A percentile compares a stretch with the other conserved stretches of the same genome.
Conservation (phyloP, 2,329 filamentous ascomycete species). For the Fusarium nematophilum region DNA sequence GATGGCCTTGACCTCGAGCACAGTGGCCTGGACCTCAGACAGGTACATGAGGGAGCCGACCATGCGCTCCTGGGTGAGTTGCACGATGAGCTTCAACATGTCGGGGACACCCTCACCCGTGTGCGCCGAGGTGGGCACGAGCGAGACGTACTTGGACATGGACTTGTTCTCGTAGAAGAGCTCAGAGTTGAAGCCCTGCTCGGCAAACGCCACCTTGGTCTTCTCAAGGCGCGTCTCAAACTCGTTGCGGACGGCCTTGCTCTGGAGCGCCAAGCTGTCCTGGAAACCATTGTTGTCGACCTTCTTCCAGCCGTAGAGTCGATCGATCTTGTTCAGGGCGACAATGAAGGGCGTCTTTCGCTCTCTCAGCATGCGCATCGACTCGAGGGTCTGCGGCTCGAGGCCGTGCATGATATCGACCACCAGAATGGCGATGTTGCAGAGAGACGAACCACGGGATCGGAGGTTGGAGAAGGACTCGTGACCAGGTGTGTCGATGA, state of each 20-base stretch:
- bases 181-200: slow-evolving; percentile 98
- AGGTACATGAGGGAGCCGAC: slow-evolving; percentile 98
- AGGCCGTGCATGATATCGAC: slow-evolving; percentile 99
- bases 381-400: slow-evolving; percentile 96
- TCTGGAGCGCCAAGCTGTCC: slow-evolving; percentile 89
- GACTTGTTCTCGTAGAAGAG: slow-evolving; percentile 98
- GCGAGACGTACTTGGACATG: slow-evolving; percentile 93
- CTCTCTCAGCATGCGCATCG: slow-evolving; percentile 92
- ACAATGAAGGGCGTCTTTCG: slow-evolving; percentile 98
- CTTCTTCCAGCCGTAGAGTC: slow-evolving; percentile 98
- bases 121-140: slow-evolving; percentile 96
- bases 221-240: slow-evolving; percentile 90
- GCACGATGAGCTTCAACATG: slow-evolving; percentile 94
- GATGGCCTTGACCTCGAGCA: slow-evolving; percentile 98
- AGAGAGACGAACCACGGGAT: slow-evolving; percentile 95
- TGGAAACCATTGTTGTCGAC: slow-evolving; percentile 99
- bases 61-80: slow-evolving; percentile 97
- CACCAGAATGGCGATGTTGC: slow-evolving; percentile 98
- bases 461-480: slow-evolving; percentile 99
- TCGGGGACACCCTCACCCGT: slow-evolving; percentile 99
- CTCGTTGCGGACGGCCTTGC: slow-evolving; percentile 92
- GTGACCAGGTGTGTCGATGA: slow-evolving; percentile 99
- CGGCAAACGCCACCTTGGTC: slow-evolving; percentile 93
- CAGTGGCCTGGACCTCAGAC: slow-evolving; percentile 96
- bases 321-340: slow-evolving; percentile 99